Conservation (phyloP, 2,329 filamentous ascomycete species). For the Bretziella fagacearum region DNA sequence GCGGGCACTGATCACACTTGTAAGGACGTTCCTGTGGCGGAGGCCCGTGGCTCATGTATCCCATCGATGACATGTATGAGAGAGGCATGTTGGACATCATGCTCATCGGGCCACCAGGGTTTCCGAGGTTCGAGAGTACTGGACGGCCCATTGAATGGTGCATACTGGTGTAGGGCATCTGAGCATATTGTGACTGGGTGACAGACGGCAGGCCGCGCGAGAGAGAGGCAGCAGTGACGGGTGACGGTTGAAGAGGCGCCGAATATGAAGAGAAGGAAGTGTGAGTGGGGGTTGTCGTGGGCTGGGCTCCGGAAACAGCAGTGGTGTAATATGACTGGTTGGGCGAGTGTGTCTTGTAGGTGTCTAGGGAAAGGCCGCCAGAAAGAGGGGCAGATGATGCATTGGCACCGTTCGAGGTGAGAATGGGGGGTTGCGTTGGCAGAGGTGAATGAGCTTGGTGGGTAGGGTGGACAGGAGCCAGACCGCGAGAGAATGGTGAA, state of each 20-base stretch:
- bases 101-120: conserved; percentile 54
- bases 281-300: conserved; percentile 4
- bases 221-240: not conserved
- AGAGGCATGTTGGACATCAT: conserved; percentile 46
- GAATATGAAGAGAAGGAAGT: conserved; percentile 8
- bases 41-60: conserved; percentile 26
- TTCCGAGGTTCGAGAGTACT: conserved; percentile 64
- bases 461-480: conserved; percentile 4
- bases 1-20: conserved; percentile 81
- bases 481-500: conserved; percentile 13
- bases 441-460: conserved; percentile 1
- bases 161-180: not conserved
- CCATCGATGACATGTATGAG: conserved; percentile 29
- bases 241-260: not conserved
- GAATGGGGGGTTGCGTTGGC: conserved; percentile 10
- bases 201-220: conserved; percentile 6
- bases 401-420: conserved; percentile 16
- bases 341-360: conserved; percentile 14
- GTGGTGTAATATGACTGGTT: conserved; percentile 13
- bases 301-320: not conserved
- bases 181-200: not conserved
- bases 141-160: conserved; percentile 29
- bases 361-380: conserved; percentile 6
- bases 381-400: conserved; percentile 5
- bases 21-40: conserved; percentile 61